A percentile compares a stretch with the other conserved stretches of the same genome.
Evolutionary conservation across 805 yeast genomes (phyloP).

Genomic region (Kodamaea fukazawae): DNA sequence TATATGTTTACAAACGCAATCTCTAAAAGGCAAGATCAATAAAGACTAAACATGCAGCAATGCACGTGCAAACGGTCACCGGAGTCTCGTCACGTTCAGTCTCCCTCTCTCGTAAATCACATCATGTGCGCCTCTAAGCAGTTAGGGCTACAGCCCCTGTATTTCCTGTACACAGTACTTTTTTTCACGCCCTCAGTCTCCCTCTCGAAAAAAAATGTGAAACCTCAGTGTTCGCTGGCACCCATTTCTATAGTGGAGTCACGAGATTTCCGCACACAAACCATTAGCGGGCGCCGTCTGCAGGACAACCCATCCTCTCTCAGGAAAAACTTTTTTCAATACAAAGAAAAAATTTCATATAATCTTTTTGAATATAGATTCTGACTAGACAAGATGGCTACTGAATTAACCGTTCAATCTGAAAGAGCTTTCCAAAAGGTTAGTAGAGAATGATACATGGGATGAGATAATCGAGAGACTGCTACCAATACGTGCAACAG

Average conservation of each 20-base stretch:
- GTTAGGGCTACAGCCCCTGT: constrained; percentile 3
- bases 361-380: constrained; percentile 8
- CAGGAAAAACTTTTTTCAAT: constrained; percentile 8
- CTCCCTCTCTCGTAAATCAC: too few species aligned
- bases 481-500: too few species aligned
- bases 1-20: constrained; percentile 2
- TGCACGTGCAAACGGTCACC: not conserved
- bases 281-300: too few species aligned
- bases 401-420: constrained; percentile 99
- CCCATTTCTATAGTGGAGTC: not conserved
- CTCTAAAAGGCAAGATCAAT: too few species aligned
- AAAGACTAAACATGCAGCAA: not conserved
- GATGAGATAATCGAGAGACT: not conserved
- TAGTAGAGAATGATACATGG: constrained; percentile 39
- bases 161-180: constrained; percentile 3
- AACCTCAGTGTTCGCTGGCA: not conserved
- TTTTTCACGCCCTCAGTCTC: constrained; percentile 1
- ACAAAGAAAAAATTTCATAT: constrained; percentile 14
- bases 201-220: not conserved
- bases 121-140: too few species aligned
- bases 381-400: constrained; percentile 70
- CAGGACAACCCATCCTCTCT: not conserved
- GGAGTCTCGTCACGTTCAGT: too few species aligned
- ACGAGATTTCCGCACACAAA: too few species aligned
- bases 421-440: constrained; percentile 99